phyloP scores from a whole-genome alignment of 106 monocot species.

The Hemerocallis citrina region DNA sequence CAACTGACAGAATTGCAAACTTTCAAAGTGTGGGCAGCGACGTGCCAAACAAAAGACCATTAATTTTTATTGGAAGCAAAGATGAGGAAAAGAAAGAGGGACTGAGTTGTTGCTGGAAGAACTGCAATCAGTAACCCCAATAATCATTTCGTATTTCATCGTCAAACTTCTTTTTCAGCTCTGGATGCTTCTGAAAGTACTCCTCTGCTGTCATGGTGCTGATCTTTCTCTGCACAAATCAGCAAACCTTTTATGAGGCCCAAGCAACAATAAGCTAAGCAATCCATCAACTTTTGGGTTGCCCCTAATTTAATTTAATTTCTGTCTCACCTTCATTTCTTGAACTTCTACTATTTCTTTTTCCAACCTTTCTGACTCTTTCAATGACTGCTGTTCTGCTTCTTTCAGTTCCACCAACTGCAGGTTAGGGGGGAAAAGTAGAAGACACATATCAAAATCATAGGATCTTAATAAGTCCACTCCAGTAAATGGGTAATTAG shows the following conservation, averaged over 20 bases:
- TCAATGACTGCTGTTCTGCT: slow-evolving; percentile 70
- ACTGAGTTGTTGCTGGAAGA: too few relatives aligned
- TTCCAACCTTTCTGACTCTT: slow-evolving; percentile 80
- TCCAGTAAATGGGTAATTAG: too few relatives aligned
- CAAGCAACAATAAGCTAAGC: not conserved
- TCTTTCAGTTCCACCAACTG: slow-evolving; percentile 89
- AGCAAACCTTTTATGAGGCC: not conserved
- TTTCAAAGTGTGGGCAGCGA: not conserved
- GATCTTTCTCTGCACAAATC: slow-evolving; percentile 66
- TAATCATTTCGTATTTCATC: slow-evolving; percentile 95
- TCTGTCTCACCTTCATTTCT: slow-evolving; percentile 75
- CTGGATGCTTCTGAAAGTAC: slow-evolving; percentile 90
- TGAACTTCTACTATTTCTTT: slow-evolving; percentile 77
- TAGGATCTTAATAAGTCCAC: too few relatives aligned
- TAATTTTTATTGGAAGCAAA: too few relatives aligned
- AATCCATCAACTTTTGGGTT: not conserved
- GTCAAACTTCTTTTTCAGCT: slow-evolving; percentile 89
- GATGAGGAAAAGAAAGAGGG: too few relatives aligned
- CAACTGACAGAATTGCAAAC: not conserved
- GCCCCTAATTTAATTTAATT: not conserved
- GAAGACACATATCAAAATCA: too few relatives aligned
- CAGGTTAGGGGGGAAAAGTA: not conserved
- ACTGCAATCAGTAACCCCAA: slow-evolving; percentile 98
- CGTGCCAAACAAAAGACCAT: too few relatives aligned
- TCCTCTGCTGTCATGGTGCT: slow-evolving; percentile 98